Base-by-base conservation (phyloP, 2,329 filamentous ascomycete species). In the Calonectria montana region DNA sequence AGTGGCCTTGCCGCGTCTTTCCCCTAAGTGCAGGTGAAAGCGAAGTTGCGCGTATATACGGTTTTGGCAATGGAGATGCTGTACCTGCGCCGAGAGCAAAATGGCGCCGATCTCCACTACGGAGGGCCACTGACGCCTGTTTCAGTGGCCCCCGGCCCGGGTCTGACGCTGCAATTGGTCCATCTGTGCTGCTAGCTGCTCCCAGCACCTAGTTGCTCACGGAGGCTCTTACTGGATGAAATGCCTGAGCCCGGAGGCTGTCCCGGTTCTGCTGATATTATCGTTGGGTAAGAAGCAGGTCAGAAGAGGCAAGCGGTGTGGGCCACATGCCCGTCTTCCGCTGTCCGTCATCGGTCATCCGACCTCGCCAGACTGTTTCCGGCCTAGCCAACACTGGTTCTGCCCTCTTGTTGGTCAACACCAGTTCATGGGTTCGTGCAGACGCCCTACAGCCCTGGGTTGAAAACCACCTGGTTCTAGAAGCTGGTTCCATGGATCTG, bases 311-410 rank as follows among this genome's bases (percentile, higher is more conserved):
- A 59, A 59, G 53, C 66, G 67, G 59, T 68, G 66, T 62, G 55
- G 45, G 18, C 18, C 43, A 50, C 27, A 23, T 39, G 25, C 35
- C 15, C 18, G 41, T 35, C 18, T 21, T 21, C 25, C 16, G 4
- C 69, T 68, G 67, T 65, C 67, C 47, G 71, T 69, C 73, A 73
- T 73, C 72, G 75, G 74, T 78, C 76, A 77, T 67, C 48, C 59
- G 76, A 74, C 70, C 69, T 21, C 67, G 25, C 29, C 57, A 75
- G 67, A 61, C 73, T 70, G 41, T 62, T 72, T 75, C 41, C 45
- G 70, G 69, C 25, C 47, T 77, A 70, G 71, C 50, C 48, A 57
- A 67, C 50, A 18, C 62, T 31, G 23, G 21, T 64, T 57, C 62
- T 70, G 69, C 43, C 39, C 59, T 75, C 63, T 63, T 70, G 72